Evolutionary conservation across 2,329 filamentous ascomycete species (phyloP).

Genomic region (Salinomyces thailandicus): DNA sequence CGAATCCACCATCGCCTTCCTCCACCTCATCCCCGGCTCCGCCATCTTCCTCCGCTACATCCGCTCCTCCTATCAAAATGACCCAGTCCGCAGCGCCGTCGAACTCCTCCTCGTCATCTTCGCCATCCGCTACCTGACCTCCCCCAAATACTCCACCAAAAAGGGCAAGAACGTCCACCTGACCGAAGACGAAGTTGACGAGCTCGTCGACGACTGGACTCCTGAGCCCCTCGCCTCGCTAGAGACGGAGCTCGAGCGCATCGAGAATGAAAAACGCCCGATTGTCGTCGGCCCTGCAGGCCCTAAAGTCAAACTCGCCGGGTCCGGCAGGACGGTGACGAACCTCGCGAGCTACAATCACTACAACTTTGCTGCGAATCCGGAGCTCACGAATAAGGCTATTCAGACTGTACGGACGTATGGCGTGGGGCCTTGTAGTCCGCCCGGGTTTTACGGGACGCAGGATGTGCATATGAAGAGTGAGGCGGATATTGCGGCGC

Average conservation of each 20-base stretch:
- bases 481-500: conserved; percentile 84
- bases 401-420: conserved; percentile 90
- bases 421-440: conserved; percentile 91
- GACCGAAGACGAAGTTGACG: conserved; percentile 92
- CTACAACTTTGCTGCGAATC: conserved; percentile 92
- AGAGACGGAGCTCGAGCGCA: conserved; percentile 63
- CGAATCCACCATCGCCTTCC: conserved; percentile 46
- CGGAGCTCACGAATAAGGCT: conserved; percentile 86
- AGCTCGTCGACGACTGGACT: conserved; percentile 90
- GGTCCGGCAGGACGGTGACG: conserved; percentile 66
- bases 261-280: conserved; percentile 73
- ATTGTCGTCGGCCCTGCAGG: conserved; percentile 83
- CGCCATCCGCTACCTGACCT: conserved; percentile 83
- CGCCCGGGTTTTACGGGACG: conserved; percentile 94
- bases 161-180: conserved; percentile 84
- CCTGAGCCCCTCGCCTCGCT: conserved; percentile 80
- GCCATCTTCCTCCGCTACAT: conserved; percentile 92
- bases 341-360: conserved; percentile 96
- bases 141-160: conserved; percentile 83
- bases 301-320: conserved; percentile 68
- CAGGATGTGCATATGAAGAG: conserved; percentile 98
- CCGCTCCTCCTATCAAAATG: conserved; percentile 93
- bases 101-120: conserved; percentile 92
- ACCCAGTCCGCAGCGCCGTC: conserved; percentile 84
- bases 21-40: conserved; percentile 87